Conservation (phyloP, 2,329 filamentous ascomycete genomes). For the Calcarisporium arbuscula region DNA sequence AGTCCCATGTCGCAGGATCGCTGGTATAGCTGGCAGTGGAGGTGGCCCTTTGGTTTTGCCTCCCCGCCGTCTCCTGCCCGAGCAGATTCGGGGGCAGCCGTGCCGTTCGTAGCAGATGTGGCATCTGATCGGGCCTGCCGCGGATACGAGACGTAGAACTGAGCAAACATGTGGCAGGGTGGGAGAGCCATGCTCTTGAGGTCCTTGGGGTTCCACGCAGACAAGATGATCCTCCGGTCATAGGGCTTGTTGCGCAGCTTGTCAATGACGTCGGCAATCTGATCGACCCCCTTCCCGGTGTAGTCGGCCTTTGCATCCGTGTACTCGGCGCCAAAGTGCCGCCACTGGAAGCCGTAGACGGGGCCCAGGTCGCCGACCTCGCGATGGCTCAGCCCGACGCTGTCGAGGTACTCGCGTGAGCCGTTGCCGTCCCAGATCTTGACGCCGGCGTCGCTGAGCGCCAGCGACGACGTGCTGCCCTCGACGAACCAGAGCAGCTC, state of each 20-base stretch:
- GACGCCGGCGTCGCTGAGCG: slow-evolving; percentile 72
- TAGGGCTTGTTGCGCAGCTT: slow-evolving; percentile 81
- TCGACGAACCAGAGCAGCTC: slow-evolving; percentile 96
- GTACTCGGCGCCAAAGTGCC: slow-evolving; percentile 93
- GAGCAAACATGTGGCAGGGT: slow-evolving; percentile 96
- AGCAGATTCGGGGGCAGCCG: slow-evolving; percentile 6
- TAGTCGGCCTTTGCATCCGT: slow-evolving; percentile 75
- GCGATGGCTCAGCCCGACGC: slow-evolving; percentile 71
- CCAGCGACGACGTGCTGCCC: slow-evolving; percentile 71
- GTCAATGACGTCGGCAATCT: slow-evolving; percentile 82
- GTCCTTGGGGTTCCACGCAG: slow-evolving; percentile 89
- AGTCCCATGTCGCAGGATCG: slow-evolving; percentile 95
- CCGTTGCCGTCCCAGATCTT: slow-evolving; percentile 99
- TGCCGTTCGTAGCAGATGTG: slow-evolving; percentile 1
- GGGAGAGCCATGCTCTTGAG: slow-evolving; percentile 83
- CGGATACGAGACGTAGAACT: slow-evolving; percentile 85
- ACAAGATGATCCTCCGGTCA: slow-evolving; percentile 83
- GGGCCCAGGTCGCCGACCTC: slow-evolving; percentile 84
- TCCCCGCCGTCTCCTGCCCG: slow-evolving; percentile 26
- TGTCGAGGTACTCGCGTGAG: slow-evolving; percentile 82
- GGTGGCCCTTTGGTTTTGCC: slow-evolving; percentile 55
- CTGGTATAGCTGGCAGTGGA: slow-evolving; percentile 90
- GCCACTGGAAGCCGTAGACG: slow-evolving; percentile 98
- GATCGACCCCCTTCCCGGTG: slow-evolving; percentile 81
- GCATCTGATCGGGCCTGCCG: slow-evolving; percentile 11